Conservation (phyloP, 202 grass and related monocot species). For the Schoenoplectus tabernaemontani region DNA sequence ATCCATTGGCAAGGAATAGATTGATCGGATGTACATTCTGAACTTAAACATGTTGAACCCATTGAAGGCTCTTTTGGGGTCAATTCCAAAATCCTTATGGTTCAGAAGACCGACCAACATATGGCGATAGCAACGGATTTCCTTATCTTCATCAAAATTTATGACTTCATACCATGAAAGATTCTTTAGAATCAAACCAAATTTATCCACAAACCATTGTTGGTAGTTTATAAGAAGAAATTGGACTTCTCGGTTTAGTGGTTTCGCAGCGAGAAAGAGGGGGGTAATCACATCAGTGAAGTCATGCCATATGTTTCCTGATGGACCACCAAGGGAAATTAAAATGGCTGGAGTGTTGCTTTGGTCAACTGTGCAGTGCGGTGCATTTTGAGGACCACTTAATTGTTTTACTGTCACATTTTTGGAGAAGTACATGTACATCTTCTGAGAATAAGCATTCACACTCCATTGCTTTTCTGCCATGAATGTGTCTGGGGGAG, state of each 20-base stretch:
- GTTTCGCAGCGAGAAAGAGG: constrained; percentile 48
- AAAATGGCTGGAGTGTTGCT: constrained; percentile 38
- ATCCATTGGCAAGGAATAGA: constrained; percentile 31
- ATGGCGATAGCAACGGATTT: constrained; percentile 56
- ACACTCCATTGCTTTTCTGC: constrained; percentile 41
- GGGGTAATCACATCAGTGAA: constrained; percentile 57
- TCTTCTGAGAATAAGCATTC: constrained; percentile 53
- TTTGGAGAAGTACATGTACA: constrained; percentile 46
- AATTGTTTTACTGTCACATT: constrained; percentile 45
- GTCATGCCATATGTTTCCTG: constrained; percentile 52
- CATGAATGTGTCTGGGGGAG: neutral
- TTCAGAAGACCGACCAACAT: constrained; percentile 50
- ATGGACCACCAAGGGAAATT: constrained; percentile 57
- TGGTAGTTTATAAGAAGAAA: constrained; percentile 43
- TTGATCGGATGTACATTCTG: constrained; percentile 36
- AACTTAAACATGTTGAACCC: constrained; percentile 55
- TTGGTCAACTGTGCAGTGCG: constrained; percentile 32
- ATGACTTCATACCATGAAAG: constrained; percentile 41
- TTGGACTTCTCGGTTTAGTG: constrained; percentile 44
- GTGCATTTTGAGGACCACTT: constrained; percentile 23
- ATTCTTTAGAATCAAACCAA: constrained; percentile 29
- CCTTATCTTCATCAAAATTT: constrained; percentile 44
- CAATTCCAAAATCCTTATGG: constrained; percentile 48
- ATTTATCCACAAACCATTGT: constrained; percentile 42
- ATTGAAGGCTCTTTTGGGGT: constrained; percentile 27